These are phyloP conservation scores for Vanderwaltozyma polyspora DNA, from an alignment of 805 yeast species.

Conservation along the genomic window DNA sequence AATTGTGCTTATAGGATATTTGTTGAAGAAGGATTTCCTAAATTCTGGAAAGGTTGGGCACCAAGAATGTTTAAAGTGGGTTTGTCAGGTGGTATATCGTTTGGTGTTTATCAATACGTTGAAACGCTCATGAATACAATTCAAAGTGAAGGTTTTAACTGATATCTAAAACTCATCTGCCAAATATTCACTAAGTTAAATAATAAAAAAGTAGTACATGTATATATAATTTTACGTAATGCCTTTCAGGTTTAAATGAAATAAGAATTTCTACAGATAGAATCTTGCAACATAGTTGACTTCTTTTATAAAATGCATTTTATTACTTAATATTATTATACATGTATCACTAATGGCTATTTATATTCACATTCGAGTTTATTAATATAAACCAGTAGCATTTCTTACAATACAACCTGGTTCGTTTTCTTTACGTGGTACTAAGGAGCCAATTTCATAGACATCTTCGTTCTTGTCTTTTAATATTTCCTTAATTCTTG, in stretches of 20 bases:
- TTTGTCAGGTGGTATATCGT: conserved; percentile 58
- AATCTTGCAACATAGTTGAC: too few species aligned
- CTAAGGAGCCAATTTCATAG: conserved; percentile 53
- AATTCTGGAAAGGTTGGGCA: conserved; percentile 47
- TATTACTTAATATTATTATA: too few species aligned
- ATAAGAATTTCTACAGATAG: too few species aligned
- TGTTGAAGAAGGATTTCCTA: conserved; percentile 34
- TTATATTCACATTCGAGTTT: too few species aligned
- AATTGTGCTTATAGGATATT: conserved; percentile 41
- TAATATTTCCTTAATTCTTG: conserved; percentile 41
- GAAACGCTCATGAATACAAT: conserved; percentile 29
- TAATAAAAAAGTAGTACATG: too few species aligned
- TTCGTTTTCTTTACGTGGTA: conserved; percentile 35
- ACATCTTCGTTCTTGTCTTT: conserved; percentile 64
- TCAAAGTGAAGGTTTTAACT: conserved; percentile 13
- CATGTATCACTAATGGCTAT: too few species aligned
- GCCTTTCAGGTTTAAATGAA: too few species aligned
- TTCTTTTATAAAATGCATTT: too few species aligned
- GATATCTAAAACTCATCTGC: too few species aligned
- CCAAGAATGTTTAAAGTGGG: conserved; percentile 66
- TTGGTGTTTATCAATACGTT: conserved; percentile 49
- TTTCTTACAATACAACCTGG: conserved; percentile 51
- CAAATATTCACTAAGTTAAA: too few species aligned
- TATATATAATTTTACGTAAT: too few species aligned
- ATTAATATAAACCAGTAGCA: conserved; percentile 1